These are phyloP conservation scores for Aspergillus incahuasiensis DNA, from an alignment of 495 filamentous ascomycete species.

Conservation along the genomic window DNA sequence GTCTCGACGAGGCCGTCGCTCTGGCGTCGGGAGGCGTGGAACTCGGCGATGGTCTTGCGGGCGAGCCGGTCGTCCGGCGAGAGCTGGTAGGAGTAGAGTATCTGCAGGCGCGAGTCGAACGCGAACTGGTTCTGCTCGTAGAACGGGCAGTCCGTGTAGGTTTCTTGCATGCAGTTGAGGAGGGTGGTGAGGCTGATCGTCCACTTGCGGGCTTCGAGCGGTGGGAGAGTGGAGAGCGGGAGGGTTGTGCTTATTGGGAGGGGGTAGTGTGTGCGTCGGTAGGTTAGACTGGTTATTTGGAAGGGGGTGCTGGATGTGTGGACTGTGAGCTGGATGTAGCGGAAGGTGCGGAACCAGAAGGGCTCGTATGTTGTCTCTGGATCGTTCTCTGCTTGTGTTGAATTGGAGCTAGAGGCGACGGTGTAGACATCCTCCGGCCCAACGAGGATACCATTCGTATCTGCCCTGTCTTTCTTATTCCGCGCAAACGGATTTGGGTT, in stretches of 20 bases:
- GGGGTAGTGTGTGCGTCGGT: constrained; percentile 21
- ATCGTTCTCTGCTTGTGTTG: neutral
- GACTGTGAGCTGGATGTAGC: constrained; percentile 18
- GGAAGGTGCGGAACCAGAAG: constrained; percentile 29
- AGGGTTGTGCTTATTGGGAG: constrained; percentile 18
- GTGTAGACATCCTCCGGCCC: constrained; percentile 23
- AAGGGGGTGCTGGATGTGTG: constrained; percentile 5
- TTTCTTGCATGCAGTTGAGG: constrained; percentile 26
- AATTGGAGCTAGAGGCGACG: constrained; percentile 1
- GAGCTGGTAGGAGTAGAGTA: constrained; percentile 25
- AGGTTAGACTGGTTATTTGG: constrained; percentile 3
- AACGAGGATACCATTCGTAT: constrained; percentile 16
- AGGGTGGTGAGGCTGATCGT: constrained; percentile 23
- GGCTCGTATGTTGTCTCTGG: constrained; percentile 24
- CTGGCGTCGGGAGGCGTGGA: constrained; percentile 18
- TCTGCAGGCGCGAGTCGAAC: constrained; percentile 22
- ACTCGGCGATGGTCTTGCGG: constrained; percentile 23
- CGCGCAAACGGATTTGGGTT: constrained; percentile 19
- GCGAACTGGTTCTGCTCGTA: constrained; percentile 32
- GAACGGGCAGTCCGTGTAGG: constrained; percentile 30
- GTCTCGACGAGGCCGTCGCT: constrained; percentile 22
- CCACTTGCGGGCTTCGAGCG: constrained; percentile 19
- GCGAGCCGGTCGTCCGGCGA: constrained; percentile 25
- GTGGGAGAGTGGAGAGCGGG: neutral
- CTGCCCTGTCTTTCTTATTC: constrained; percentile 14